Base-by-base conservation (phyloP, 306 rosid genomes). In the cucumber (Cucumis sativus) region DNA sequence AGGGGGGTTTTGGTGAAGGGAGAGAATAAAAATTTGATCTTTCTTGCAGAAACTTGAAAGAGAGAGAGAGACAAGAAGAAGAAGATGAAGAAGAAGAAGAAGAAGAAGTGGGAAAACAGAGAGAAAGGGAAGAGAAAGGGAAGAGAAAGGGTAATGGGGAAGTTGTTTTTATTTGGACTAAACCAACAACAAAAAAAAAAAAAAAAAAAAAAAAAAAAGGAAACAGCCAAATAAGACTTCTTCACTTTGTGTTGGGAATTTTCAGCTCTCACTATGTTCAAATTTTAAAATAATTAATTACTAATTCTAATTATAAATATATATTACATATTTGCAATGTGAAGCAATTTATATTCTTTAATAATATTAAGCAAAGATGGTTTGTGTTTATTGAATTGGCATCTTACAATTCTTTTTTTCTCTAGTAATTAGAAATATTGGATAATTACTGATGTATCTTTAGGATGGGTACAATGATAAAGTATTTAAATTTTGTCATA, bases 151-250 rank as follows among this genome's bases (percentile, higher is more conserved):
- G 55, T 52, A 57, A 83, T 71, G 81, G 77, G 62, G 73, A 68
- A 76, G 81, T 78, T 86, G 87, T 80, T 90, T 83, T 83, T 82
- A 87, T 82, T 84, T 85, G 59, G 87, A 78, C 75, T 75, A 76
- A 79, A 51, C 59, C 16, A 23, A 23, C 25, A 23, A 23, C 16
- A 61, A 61, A 79, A 77, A 80, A 71, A 79, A 87, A 86, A 85
- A 1, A 30, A 15, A 52, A 61, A 61, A 80, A 74, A 80, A 71
- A 79, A 87, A 86, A 85, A 71, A 79, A 87, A 86, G 84, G 75
- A 67, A 80, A 78, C 80, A 86, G 80, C 91, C 84, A 77, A 47
- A 13, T 47, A 47, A 47, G 54, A 47, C 54, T 47, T 47, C 82
- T 77, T 28, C 70, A 35, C 79, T 23, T 41, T 52, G 33, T 75